These are phyloP conservation scores for Pyrus hybrid DNA, from an alignment of 331 rosid genomes.

Conservation along the genomic window DNA sequence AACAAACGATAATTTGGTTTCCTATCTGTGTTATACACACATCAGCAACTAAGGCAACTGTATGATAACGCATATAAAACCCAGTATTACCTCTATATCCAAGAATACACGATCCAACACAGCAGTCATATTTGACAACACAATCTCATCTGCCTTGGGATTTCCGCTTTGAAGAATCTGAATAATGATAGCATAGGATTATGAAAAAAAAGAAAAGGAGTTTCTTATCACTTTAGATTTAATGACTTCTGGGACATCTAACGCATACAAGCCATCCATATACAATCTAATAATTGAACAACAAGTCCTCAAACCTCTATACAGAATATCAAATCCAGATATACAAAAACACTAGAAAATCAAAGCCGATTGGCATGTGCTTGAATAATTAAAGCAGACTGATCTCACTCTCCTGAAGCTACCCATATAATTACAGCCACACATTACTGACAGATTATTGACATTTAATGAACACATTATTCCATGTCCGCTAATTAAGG, in stretches of 20 bases:
- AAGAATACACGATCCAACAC: constrained; percentile 64
- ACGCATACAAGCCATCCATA: neutral
- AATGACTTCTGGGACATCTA: neutral
- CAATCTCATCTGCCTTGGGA: constrained; percentile 71
- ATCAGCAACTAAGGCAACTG: constrained; percentile 8
- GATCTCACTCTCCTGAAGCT: neutral
- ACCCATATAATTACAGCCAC: neutral
- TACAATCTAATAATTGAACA: neutral
- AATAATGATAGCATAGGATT: constrained; percentile 13
- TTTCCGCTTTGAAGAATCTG: constrained; percentile 72
- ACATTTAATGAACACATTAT: neutral
- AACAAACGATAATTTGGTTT: neutral
- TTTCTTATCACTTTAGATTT: neutral
- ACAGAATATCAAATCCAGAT: neutral
- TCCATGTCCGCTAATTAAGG: neutral
- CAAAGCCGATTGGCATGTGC: neutral
- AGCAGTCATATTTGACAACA: constrained; percentile 74
- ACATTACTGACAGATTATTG: neutral
- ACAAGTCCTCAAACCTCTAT: neutral
- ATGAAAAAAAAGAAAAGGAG: too few species aligned
- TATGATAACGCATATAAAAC: neutral
- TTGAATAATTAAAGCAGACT: neutral
- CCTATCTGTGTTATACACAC: constrained; percentile 6
- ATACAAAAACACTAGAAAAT: neutral
- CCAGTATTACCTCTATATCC: constrained; percentile 73